Evolutionary conservation across 2,329 filamentous ascomycete genomes (phyloP), one percentile per base, ranked within the genome.

Genomic region (Grosmannia serpens): DNA sequence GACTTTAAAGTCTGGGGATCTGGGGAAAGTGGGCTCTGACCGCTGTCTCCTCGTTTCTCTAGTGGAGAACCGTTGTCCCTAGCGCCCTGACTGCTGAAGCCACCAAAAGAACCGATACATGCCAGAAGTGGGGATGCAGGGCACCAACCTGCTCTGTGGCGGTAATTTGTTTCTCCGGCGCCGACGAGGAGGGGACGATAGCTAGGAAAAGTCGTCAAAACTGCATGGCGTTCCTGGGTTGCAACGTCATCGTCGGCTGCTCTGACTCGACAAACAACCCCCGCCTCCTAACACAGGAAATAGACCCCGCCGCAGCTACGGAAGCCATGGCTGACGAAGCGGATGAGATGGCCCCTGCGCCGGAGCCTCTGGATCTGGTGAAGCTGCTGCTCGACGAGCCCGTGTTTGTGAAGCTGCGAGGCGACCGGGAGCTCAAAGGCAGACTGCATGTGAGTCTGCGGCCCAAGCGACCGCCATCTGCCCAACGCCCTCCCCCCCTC

Each of bases 331-430:
- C 91, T 66, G 91, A 96, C 73, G 81, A 79, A 63, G 89, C 88
- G 69, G 88, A 91, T 69, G 84, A 86, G 65, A 78, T 82, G 60
- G 78, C 80, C 65, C 81, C 88, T 59, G 88, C 91, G 59, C 86
- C 91, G 24, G 92, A 99, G 77, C 92, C 95, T 58, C 87, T 99
- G 69, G 94, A 97, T 73, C 85, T 99, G 49, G 94, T 99, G 65
- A 89, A 91, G 66, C 83, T 99, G 59, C 89, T 92, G 65, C 83
- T 99, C 53, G 92, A 97, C 72, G 94, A 99, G 74, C 84, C 94
- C 52, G 94, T 99, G 56, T 95, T 96, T 73, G 92, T 99, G 65
- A 97, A 97, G 82, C 81, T 99, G 64, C 84, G 94, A 69, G 94
- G 94, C 66, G 94, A 99, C 73, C 84, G 94, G 64, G 94, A 99